Conservation (phyloP, 805 yeast species). For the Zygosaccharomyces pseudorouxii region DNA sequence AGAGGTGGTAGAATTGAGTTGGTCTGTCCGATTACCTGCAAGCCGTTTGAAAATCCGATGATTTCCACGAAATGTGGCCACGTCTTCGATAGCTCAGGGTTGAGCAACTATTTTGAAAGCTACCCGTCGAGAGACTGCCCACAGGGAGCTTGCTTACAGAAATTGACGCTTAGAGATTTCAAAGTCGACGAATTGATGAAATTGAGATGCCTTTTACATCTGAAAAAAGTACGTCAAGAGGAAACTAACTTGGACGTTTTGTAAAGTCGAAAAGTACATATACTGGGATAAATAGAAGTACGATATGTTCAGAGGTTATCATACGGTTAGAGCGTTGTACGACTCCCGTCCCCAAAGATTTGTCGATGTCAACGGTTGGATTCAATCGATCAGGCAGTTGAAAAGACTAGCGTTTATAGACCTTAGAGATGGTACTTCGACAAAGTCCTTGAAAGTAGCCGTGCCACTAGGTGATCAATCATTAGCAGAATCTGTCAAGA, state of each 20-base stretch:
- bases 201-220: constrained; percentile 46
- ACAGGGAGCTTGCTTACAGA: constrained; percentile 48
- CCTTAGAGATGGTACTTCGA: constrained; percentile 69
- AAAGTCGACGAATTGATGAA: constrained; percentile 51
- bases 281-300: not conserved
- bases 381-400: constrained; percentile 63
- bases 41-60: constrained; percentile 50
- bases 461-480: constrained; percentile 32
- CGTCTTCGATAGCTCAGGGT: constrained; percentile 50
- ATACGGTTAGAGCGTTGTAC: constrained; percentile 2
- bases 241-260: constrained; percentile 1
- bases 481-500: constrained; percentile 26
- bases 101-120: constrained; percentile 35
- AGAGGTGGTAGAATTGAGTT: constrained; percentile 69
- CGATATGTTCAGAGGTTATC: not conserved
- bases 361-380: constrained; percentile 58
- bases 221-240: constrained; percentile 13
- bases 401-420: constrained; percentile 80
- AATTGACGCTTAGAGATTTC: constrained; percentile 37
- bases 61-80: constrained; percentile 56
- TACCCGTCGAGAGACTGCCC: constrained; percentile 47
- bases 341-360: constrained; percentile 9
- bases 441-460: constrained; percentile 51
- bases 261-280: not conserved
- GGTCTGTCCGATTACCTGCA: constrained; percentile 61